Percentiles rank a stretch among this genome's conserved stretches.
phyloP scores from a whole-genome alignment of 1,284 basidiomycete species.

The Fomitopsis pinicola region DNA sequence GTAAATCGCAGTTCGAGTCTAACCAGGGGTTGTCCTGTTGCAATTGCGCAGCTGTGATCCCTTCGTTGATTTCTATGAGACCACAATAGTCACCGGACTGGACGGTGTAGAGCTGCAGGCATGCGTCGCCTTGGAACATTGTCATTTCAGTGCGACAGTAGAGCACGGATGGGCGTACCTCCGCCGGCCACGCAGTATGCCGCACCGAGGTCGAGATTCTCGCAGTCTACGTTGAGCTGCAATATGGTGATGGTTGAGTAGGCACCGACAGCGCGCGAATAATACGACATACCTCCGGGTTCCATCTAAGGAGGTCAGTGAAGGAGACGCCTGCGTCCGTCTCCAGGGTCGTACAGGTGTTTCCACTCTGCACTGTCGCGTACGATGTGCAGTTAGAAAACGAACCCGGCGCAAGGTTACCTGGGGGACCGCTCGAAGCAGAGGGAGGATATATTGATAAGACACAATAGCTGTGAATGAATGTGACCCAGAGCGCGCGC shows the following conservation, averaged over 20 bases:
- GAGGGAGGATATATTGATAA: not conserved
- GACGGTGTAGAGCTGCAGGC: not conserved
- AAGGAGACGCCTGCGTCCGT: not conserved
- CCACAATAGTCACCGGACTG: not conserved
- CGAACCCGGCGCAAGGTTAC: not conserved
- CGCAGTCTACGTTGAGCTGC: not conserved
- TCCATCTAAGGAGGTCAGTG: not conserved
- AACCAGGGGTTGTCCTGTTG: not conserved
- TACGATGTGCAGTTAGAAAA: not conserved
- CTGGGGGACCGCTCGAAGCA: not conserved
- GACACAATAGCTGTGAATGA: not conserved
- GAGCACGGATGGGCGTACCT: not conserved
- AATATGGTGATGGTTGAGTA: not conserved
- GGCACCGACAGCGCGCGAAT: not conserved
- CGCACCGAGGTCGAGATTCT: not conserved
- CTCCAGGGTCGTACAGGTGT: not conserved
- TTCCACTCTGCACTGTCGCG: not conserved
- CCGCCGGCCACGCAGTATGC: not conserved
- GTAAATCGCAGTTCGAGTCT: not conserved
- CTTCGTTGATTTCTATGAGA: not conserved
- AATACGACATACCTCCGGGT: not conserved
- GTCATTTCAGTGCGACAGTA: not conserved
- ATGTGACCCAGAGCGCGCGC: not conserved
- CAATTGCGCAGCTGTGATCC: not conserved
- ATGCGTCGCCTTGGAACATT: not conserved